Evolutionary conservation across 371 early-diverging fungal species (phyloP).

Genomic region (Mortierella sp.): DNA sequence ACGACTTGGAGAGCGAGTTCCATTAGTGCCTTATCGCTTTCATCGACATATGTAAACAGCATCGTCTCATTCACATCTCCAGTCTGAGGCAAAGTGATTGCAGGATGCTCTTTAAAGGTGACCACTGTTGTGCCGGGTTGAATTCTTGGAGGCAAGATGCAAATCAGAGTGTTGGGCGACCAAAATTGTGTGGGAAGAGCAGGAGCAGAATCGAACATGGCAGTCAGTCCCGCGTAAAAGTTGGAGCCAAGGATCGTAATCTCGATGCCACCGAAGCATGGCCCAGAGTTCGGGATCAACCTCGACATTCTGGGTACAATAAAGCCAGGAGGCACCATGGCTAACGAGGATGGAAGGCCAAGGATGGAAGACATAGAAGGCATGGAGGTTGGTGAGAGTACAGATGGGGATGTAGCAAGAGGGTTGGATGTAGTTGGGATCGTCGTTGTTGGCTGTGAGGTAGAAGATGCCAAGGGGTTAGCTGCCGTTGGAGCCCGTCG

Average conservation of each 20-base stretch:
- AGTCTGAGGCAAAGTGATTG: conserved; percentile 46
- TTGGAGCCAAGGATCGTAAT: conserved; percentile 85
- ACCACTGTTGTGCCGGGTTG: conserved; percentile 85
- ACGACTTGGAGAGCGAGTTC: conserved; percentile 91
- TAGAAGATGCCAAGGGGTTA: conserved; percentile 31
- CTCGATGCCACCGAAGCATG: conserved; percentile 87
- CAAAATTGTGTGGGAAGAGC: conserved; percentile 75
- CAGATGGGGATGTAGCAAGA: conserved; percentile 23
- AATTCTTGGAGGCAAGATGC: conserved; percentile 83
- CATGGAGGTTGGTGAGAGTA: conserved; percentile 41
- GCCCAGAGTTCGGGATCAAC: conserved; percentile 83
- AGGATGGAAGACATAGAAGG: conserved; percentile 43
- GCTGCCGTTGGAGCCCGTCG: conserved; percentile 24
- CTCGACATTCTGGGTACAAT: conserved; percentile 65
- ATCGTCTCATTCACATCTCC: conserved; percentile 64
- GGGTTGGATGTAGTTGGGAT: conserved; percentile 20
- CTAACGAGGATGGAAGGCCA: conserved; percentile 33
- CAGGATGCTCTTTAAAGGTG: conserved; percentile 73
- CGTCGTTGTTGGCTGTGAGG: conserved; percentile 17
- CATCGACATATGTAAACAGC: conserved; percentile 71
- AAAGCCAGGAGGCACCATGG: conserved; percentile 48
- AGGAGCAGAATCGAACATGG: conserved; percentile 70
- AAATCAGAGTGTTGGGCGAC: conserved; percentile 84
- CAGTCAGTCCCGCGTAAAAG: conserved; percentile 76
- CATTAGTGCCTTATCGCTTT: conserved; percentile 89